Evolutionary conservation across 148 eudicot species (phyloP).

Genomic region (Rheum nobile): DNA sequence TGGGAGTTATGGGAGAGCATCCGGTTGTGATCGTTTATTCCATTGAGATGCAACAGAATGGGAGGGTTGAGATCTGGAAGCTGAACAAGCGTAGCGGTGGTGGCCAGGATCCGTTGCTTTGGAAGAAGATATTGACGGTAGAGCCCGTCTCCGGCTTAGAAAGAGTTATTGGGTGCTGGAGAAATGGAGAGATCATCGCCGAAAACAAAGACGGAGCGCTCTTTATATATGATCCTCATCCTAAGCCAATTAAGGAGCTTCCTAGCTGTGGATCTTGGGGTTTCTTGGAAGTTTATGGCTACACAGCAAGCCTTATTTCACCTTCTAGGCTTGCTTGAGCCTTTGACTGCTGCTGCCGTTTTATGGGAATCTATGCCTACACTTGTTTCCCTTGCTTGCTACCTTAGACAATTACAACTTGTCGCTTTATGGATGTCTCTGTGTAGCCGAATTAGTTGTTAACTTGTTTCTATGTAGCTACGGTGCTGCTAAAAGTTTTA

Average conservation of each 20-base stretch:
- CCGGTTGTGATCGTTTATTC: constrained; percentile 12
- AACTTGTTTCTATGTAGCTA: no score
- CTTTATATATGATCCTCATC: constrained; percentile 13
- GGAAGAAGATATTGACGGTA: constrained; percentile 11
- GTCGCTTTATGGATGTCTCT: neutral
- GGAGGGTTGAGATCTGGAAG: constrained; percentile 14
- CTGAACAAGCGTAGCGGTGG: constrained; percentile 11
- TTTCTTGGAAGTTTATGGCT: constrained; percentile 16
- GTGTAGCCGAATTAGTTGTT: no score
- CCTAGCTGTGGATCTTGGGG: constrained; percentile 11
- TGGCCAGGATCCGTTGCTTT: neutral
- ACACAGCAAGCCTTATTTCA: constrained; percentile 14
- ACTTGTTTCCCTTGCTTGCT: neutral
- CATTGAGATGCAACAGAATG: neutral
- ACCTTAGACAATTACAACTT: neutral
- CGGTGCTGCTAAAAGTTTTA: no score
- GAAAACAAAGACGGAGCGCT: constrained; percentile 11
- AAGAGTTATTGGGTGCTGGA: constrained; percentile 16
- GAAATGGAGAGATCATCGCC: constrained; percentile 16
- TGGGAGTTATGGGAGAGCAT: constrained; percentile 11
- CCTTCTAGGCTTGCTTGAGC: constrained; percentile 9
- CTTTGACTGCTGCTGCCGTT: neutral
- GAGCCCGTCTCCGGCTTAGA: constrained; percentile 3
- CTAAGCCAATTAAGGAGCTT: constrained; percentile 13
- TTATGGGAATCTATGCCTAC: neutral